Conservation (phyloP, 345 rosid species). For the Hibiscus tridactylites region DNA sequence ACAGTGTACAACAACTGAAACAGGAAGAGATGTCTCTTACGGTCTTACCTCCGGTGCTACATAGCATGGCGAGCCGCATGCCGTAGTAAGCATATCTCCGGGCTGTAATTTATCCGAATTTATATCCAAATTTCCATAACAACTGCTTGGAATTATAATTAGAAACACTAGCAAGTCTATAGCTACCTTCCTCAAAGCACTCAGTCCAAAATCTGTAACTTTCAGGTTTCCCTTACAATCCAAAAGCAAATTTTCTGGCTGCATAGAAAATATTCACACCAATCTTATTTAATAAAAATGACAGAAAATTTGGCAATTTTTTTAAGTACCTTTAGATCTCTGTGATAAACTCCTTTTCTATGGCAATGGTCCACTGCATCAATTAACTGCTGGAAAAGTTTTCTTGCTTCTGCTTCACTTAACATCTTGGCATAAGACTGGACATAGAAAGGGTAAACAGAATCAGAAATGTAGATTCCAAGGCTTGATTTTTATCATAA, state of each 20-base stretch:
- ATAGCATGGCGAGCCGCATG: constrained; percentile 93
- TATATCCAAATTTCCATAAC: constrained; percentile 1
- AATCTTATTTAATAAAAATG: neutral
- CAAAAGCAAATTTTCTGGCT: constrained; percentile 88
- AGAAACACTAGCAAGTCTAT: neutral
- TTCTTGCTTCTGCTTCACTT: constrained; percentile 66
- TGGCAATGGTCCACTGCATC: constrained; percentile 87
- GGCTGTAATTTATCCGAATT: constrained; percentile 36
- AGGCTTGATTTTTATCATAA: neutral
- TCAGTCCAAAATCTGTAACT: constrained; percentile 82
- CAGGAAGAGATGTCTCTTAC: neutral
- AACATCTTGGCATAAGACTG: constrained; percentile 50
- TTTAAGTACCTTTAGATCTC: constrained; percentile 70
- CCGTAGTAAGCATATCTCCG: constrained; percentile 68
- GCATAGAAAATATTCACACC: constrained; percentile 5
- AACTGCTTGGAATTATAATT: too few species aligned
- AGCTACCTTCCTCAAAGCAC: constrained; percentile 61
- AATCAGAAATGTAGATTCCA: neutral
- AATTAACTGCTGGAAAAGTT: constrained; percentile 70
- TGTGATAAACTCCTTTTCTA: constrained; percentile 77
- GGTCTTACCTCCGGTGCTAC: constrained; percentile 85
- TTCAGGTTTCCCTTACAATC: constrained; percentile 66
- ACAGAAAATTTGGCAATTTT: neutral
- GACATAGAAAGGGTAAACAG: neutral
- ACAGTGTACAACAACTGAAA: neutral